Evolutionary conservation across 2,329 filamentous ascomycete species (phyloP), one percentile per base, ranked within the genome.

Genomic region (Ascomycota sp.): DNA sequence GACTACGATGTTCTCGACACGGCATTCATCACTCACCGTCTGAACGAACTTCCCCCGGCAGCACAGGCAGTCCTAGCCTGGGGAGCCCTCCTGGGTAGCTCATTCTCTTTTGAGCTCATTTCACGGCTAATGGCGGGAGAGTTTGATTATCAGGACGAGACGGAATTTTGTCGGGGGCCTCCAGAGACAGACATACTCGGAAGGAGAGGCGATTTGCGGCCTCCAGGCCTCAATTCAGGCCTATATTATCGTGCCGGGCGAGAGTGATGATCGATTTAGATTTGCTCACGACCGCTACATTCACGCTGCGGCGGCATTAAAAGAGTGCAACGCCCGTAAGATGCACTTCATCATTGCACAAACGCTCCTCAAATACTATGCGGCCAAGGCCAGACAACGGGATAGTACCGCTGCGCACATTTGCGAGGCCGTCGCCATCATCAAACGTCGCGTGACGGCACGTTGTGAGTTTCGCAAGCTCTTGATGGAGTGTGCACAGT

Each of bases 271-370:
- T 48, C 67, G 73, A 25, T 94, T 93, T 49, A 71, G 73, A 22
- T 94, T 94, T 47, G 73, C 75, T 22, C 85, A 94, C 48, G 85
- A 94, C 48, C 70, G 85, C 30, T 91, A 91, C 43, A 65, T 83
- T 30, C 72, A 78, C 45, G 81, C 80, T 11, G 73, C 81, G 5
- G 60, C 67, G 10, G 64, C 68, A 5, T 56, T 93, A 30, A 69
- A 67, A 36, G 73, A 85, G 44, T 72, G 69, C 43, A 71, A 77
- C 32, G 56, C 66, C 15, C 59, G 66, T 13, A 77, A 78, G 40
- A 94, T 94, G 85, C 83, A 94, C 50, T 94, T 85, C 41, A 71
- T 83, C 27, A 81, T 94, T 41, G 77, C 80, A 0, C 75, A 81
- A 44, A 76, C 75, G 0, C 68, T 94, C 38, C 69, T 85, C 48